These are phyloP conservation scores for Fusarium sp. DNA, from an alignment of 2,329 filamentous ascomycete genomes.

Conservation along the genomic window DNA sequence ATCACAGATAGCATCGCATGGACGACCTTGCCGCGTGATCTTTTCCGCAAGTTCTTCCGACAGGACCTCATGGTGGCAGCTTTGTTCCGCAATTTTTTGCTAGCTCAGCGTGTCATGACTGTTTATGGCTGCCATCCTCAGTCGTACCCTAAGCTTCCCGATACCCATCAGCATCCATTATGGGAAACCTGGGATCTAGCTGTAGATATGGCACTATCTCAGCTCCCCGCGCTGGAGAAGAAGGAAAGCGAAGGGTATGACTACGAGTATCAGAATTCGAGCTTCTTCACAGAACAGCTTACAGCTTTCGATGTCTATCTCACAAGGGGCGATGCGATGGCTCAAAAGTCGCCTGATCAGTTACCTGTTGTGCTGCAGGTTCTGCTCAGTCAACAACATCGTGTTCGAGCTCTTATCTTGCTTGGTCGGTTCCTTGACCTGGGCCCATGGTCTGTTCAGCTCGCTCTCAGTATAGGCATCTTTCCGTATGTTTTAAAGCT, in stretches of 20 bases:
- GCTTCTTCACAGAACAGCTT: conserved; percentile 96
- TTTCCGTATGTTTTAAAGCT: conserved; percentile 99
- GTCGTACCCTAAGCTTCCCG: conserved; percentile 89
- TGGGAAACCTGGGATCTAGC: conserved; percentile 99
- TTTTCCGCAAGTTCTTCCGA: conserved; percentile 96
- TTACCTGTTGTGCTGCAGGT: conserved; percentile 96
- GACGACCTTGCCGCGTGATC: conserved; percentile 88
- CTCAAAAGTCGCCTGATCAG: conserved; percentile 91
- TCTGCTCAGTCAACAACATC: conserved; percentile 92
- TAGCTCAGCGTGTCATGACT: conserved; percentile 95
- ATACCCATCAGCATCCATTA: conserved; percentile 92
- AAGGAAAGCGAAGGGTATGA: conserved; percentile 77
- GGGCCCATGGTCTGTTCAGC: conserved; percentile 97
- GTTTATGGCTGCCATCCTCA: conserved; percentile 96
- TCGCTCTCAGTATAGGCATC: conserved; percentile 96
- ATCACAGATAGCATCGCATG: conserved; percentile 99
- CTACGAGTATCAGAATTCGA: conserved; percentile 95
- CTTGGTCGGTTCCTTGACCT: conserved; percentile 94
- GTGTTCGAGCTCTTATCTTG: conserved; percentile 88
- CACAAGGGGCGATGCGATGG: conserved; percentile 79
- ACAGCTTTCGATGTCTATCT: conserved; percentile 98
- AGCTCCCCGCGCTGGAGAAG: conserved; percentile 86
- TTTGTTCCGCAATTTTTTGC: conserved; percentile 92
- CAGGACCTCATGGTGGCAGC: conserved; percentile 99
- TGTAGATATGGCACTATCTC: conserved; percentile 92